Percentiles rank a stretch among this genome's conserved stretches.
phyloP scores from a whole-genome alignment of 2,329 filamentous ascomycete genomes.

The Akanthomyces dipterigenus region DNA sequence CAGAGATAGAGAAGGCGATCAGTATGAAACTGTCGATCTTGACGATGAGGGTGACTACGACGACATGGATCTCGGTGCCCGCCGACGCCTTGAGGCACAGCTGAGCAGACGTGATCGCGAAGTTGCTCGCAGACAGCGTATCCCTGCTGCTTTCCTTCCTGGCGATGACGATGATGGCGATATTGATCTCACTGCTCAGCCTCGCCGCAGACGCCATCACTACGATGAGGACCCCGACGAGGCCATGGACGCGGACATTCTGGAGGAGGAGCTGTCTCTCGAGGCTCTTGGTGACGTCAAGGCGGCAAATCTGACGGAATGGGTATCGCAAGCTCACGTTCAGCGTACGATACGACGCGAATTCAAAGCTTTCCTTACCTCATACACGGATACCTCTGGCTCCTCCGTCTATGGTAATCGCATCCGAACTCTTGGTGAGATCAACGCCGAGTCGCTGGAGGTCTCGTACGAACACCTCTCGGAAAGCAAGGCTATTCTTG shows the following conservation, averaged over 20 bases:
- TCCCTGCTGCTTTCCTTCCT: slow-evolving; percentile 67
- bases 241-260: slow-evolving; percentile 84
- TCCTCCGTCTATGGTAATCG: slow-evolving; percentile 91
- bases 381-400: slow-evolving; percentile 85
- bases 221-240: slow-evolving; percentile 96
- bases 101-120: slow-evolving; percentile 69
- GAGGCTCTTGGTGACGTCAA: slow-evolving; percentile 92
- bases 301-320: slow-evolving; percentile 85
- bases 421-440: slow-evolving; percentile 90
- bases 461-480: slow-evolving; percentile 92
- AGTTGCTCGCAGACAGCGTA: slow-evolving; percentile 56
- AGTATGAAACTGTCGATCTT: slow-evolving; percentile 64
- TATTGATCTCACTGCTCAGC: slow-evolving; percentile 78
- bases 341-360: slow-evolving; percentile 91
- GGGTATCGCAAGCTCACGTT: slow-evolving; percentile 85
- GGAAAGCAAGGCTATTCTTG: slow-evolving; percentile 84
- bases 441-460: slow-evolving; percentile 93
- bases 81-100: slow-evolving; percentile 65
- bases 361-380: slow-evolving; percentile 95
- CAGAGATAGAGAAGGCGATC: slow-evolving; percentile 57
- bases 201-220: slow-evolving; percentile 74
- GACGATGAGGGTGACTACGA: slow-evolving; percentile 75
- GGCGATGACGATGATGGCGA: slow-evolving; percentile 82
- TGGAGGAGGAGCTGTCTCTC: slow-evolving; percentile 90
- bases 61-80: slow-evolving; percentile 57